Base-by-base conservation (phyloP, 345 rosid genomes). In the Hibiscus tridactylites region DNA sequence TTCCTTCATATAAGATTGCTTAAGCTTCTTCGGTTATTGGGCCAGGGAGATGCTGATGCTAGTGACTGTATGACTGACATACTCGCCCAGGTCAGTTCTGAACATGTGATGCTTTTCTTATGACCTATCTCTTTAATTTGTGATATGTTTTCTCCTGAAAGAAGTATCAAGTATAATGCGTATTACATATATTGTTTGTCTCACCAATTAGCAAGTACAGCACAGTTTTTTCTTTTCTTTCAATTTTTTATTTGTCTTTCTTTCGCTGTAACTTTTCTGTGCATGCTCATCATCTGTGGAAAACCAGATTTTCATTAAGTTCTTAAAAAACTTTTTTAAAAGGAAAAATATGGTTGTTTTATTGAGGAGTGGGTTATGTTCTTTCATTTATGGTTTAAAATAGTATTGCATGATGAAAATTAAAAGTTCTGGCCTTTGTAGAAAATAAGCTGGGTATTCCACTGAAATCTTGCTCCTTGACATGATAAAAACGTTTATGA, bases 51-150 rank as follows among this genome's bases (percentile, higher is more conserved):
- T 77, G 86, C 90, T 16, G 97, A 88, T 82, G 90, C 96, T 67
- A 92, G 99, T 82, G 99, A 95, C 74, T 65, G 79, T 77, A 95
- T 95, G 99, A 95, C 89, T 77, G 99, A 95, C 83, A 89, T 95
- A 76, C 98, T 95, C 73, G 99, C 98, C 42, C 99, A 95, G 96
- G 99, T 92, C 44, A 75, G 84, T 84, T 49, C 44, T 39, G 44
- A 6, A 39, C 44, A 39, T 68, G 33, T 52, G 31, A 63, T 3
- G 67, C 9, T 63, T 35, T 62, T 37, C 35, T 12, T 3, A 1
- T 65, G 35, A 76, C 49, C 37, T 26, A 1, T 72, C 13, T n/a
- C 3, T 65, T 65, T 65, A 3, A 73, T 28, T 44, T 26, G 1
- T 44, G 7, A 57, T 59, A 19, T 39, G 35, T 71, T 53, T 0